Evolutionary conservation across 2,329 filamentous ascomycete genomes (phyloP).

Genomic region (Blumeriella jaapii): DNA sequence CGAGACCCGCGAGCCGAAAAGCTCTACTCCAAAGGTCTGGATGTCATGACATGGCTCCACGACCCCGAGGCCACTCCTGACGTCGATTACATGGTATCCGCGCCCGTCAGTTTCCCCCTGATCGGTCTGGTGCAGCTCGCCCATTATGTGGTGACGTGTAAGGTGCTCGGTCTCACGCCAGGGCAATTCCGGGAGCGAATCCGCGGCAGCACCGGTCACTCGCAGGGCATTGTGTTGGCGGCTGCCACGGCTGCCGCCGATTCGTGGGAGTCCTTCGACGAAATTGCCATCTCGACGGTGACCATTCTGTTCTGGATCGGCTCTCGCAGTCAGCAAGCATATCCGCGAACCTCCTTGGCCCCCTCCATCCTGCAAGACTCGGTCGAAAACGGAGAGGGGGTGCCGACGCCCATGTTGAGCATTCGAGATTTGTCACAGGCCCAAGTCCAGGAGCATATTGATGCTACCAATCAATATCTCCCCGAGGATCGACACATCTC

Average conservation of each 20-base stretch:
- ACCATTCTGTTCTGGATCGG: conserved; percentile 99
- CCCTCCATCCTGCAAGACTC: conserved; percentile 88
- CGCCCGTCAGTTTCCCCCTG: conserved; percentile 88
- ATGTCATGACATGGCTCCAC: conserved; percentile 88
- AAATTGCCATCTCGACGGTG: conserved; percentile 66
- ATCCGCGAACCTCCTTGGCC: conserved; percentile 86
- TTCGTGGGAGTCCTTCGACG: conserved; percentile 85
- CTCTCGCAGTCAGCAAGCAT: conserved; percentile 91
- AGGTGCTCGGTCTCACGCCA: conserved; percentile 78
- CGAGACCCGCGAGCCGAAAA: conserved; percentile 81
- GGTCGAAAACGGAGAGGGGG: conserved; percentile 86
- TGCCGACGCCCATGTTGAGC: conserved; percentile 92
- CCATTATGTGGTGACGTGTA: conserved; percentile 91
- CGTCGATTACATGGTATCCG: conserved; percentile 85
- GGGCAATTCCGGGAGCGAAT: conserved; percentile 78
- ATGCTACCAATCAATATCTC: conserved; percentile 93
- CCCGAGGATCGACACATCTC: conserved; percentile 86
- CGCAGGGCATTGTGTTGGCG: conserved; percentile 89
- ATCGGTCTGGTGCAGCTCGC: conserved; percentile 94
- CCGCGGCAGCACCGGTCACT: conserved; percentile 86
- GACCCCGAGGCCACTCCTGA: conserved; percentile 84
- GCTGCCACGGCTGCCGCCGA: conserved; percentile 83
- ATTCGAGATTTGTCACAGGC: conserved; percentile 83
- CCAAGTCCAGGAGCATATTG: conserved; percentile 91
- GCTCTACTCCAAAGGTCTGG: conserved; percentile 92